Percentiles rank a stretch among this genome's conserved stretches.
These are phyloP conservation scores for Pichia phayaonensis DNA, from an alignment of 805 yeast species.

Conservation along the genomic window DNA sequence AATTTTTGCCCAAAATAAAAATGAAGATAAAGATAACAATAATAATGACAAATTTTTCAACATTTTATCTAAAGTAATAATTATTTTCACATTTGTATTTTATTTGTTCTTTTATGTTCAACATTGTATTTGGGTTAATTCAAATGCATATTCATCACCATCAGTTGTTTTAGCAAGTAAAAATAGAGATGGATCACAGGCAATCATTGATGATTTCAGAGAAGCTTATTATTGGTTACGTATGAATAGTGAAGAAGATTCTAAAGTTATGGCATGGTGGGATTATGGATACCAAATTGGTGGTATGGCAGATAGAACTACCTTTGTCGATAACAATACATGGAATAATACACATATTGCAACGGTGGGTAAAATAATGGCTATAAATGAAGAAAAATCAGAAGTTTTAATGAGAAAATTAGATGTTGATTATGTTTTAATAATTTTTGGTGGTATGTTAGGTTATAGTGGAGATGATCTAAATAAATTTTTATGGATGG, in stretches of 20 bases:
- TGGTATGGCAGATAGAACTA: constrained; percentile 99
- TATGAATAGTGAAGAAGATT: constrained; percentile 95
- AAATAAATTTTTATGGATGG: constrained; percentile 98
- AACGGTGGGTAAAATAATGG: constrained; percentile 97
- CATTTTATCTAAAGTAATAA: constrained; percentile 50
- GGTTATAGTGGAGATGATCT: constrained; percentile 96
- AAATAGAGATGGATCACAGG: constrained; percentile 76
- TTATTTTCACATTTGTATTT: constrained; percentile 58
- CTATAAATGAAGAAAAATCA: constrained; percentile 78
- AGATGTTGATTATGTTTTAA: constrained; percentile 90
- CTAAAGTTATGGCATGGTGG: constrained; percentile 99
- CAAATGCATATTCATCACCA: constrained; percentile 93
- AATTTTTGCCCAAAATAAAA: constrained; percentile 8
- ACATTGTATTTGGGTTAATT: constrained; percentile 97
- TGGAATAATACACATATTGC: constrained; percentile 99
- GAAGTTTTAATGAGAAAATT: constrained; percentile 83
- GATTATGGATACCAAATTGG: constrained; percentile 99
- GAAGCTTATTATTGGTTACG: constrained; percentile 99
- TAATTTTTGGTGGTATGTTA: constrained; percentile 88
- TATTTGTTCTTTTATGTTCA: constrained; percentile 76
- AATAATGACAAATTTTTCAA: constrained; percentile 21
- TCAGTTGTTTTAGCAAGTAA: constrained; percentile 88
- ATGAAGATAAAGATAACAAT: constrained; percentile 15
- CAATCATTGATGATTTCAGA: constrained; percentile 90
- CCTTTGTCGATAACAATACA: constrained; percentile 96